These are phyloP conservation scores for Aristolochia contorta DNA, from an alignment of 164 flowering plant genomes.

Conservation along the genomic window DNA sequence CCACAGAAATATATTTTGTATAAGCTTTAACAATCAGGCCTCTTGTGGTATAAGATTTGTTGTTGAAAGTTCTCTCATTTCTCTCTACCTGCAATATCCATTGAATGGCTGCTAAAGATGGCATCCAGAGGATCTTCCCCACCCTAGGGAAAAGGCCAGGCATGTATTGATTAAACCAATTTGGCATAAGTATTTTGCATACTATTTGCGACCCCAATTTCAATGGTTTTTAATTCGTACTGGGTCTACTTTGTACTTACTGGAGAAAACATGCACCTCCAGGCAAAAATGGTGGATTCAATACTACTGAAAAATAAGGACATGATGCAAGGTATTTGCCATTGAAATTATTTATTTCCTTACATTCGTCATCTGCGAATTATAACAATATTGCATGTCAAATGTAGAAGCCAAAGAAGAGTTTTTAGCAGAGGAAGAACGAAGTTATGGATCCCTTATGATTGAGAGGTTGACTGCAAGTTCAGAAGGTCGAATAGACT, in stretches of 20 bases:
- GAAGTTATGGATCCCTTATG: constrained; percentile 84
- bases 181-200: no score
- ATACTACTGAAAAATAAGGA: constrained; percentile 42
- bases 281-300: constrained; percentile 63
- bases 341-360: neutral
- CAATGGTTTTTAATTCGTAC: neutral
- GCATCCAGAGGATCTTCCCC: no score
- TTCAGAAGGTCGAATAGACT: constrained; percentile 71
- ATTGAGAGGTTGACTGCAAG: constrained; percentile 75
- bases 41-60: no score
- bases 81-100: no score
- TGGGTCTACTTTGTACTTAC: neutral
- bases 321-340: constrained; percentile 41
- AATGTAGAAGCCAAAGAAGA: constrained; percentile 41
- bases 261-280: constrained; percentile 10
- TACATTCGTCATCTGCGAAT: neutral
- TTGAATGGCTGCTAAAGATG: no score
- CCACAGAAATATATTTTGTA: no score
- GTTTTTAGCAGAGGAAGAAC: constrained; percentile 32
- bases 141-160: no score
- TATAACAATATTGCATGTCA: neutral
- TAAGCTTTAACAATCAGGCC: no score
- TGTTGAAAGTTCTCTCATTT: no score
- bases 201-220: no score
- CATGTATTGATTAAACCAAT: no score